Base-by-base conservation (phyloP, 2,329 filamentous ascomycete genomes). In the Aspergillus sp. region DNA sequence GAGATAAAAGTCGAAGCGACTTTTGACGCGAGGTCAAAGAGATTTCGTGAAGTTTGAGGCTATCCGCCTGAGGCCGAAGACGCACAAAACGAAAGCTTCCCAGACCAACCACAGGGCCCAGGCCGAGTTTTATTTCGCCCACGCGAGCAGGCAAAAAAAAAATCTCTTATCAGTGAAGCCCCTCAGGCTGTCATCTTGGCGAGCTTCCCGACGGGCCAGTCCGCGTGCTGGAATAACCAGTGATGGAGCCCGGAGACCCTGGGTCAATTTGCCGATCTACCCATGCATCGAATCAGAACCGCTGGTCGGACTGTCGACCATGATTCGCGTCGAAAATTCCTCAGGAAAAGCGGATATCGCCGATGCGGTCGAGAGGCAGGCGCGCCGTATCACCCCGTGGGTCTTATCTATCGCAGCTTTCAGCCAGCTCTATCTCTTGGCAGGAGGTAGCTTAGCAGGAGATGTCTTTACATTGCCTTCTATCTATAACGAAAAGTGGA, bases 161-260 rank as follows among this genome's bases (percentile, higher is more conserved):
- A 45, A 14, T 56, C 53, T 44, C 53, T 53, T 53, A 52, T 49
- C 54, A 52, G 54, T 53, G 19, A 21, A 54, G 54, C 49, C 31
- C 49, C 46, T 44, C 16, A 23, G 23, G 41, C 17, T 46, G 49
- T 13, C 23, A 47, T 21, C 49, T 52, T 52, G 49, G 49, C 49
- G 34, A 42, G 40, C 32, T 19, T n/a, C 14, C 19, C 17, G n/a
- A 21, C n/a, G 45, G 42, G 25, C 50, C 50, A 52, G 45, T 48
- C 31, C 31, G 16, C 23, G 21, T 13, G 16, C 45, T 52, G 38
- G 36, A 48, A 40, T 19, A 17, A 32, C n/a, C n/a, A 7, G 20
- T 29, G 38, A 25, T 47, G 38, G 41, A 36, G 45, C 21, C 20
- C 5, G 29, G 17, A 40, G 32, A 44, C 17, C 11, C 40, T 45